These are phyloP conservation scores for Cymodocea nodosa DNA, from an alignment of 116 monocot species.

Conservation along the genomic window DNA sequence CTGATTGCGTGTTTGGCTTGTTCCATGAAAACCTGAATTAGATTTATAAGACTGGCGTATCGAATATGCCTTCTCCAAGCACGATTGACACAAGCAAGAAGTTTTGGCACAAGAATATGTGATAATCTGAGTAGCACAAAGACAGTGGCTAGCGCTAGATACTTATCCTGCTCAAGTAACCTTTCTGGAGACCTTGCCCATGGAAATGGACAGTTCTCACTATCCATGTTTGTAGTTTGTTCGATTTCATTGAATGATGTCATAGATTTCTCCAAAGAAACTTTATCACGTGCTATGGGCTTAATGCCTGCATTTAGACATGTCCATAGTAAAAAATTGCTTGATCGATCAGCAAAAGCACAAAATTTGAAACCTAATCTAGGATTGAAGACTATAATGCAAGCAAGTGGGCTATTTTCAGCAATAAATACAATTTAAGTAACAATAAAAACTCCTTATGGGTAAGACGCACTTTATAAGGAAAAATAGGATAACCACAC, in stretches of 20 bases:
- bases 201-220: conserved; percentile 72
- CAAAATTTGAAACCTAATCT: background rate
- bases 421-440: no score
- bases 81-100: conserved; percentile 24
- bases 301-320: conserved; percentile 28
- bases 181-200: conserved; percentile 90
- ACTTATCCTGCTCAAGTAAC: conserved; percentile 75
- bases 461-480: no score
- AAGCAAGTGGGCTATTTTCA: no score
- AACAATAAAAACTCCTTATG: background rate
- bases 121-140: conserved; percentile 53
- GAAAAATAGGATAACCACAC: no score
- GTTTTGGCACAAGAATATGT: conserved; percentile 41
- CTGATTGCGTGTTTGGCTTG: conserved; percentile 31
- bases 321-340: background rate
- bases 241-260: conserved; percentile 9
- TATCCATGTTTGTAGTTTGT: conserved; percentile 17
- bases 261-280: conserved; percentile 9
- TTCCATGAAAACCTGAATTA: conserved; percentile 21
- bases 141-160: conserved; percentile 46
- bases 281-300: conserved; percentile 24
- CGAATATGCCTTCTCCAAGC: conserved; percentile 46
- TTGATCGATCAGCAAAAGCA: background rate
- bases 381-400: background rate
- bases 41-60: conserved; percentile 21